Conservation (phyloP, 169 alveolate species). For the Theileria annulata region DNA sequence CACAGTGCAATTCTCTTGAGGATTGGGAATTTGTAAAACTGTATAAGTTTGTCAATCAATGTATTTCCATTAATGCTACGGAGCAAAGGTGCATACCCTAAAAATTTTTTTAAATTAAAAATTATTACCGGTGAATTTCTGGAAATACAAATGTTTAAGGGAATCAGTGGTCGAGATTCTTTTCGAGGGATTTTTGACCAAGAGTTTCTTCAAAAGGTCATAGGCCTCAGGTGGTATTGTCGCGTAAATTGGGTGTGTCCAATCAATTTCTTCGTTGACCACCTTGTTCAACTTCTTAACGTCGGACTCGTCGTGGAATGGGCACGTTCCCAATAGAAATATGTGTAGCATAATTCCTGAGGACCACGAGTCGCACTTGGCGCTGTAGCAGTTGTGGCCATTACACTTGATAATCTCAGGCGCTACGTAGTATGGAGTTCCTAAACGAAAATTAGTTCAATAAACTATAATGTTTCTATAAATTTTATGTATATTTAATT, state of each 20-base stretch:
- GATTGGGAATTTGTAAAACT: constrained; percentile 54
- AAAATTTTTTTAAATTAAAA: constrained; percentile 34
- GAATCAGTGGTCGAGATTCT: constrained; percentile 89
- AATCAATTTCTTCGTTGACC: constrained; percentile 70
- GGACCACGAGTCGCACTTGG: constrained; percentile 90
- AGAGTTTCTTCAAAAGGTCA: constrained; percentile 85
- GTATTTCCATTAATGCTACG: background rate
- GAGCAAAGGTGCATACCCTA: constrained; percentile 14
- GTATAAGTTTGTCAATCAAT: background rate
- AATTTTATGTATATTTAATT: no score
- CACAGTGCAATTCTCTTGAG: constrained; percentile 59
- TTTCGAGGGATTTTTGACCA: constrained; percentile 83
- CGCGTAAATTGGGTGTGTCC: constrained; percentile 46
- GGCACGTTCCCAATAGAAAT: constrained; percentile 84
- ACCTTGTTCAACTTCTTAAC: constrained; percentile 75
- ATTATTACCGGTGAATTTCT: constrained; percentile 45
- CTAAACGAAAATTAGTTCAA: background rate
- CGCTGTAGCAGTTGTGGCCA: constrained; percentile 71
- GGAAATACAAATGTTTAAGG: constrained; percentile 85
- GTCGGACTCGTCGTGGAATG: constrained; percentile 81
- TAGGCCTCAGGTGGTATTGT: constrained; percentile 87
- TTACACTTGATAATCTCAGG: constrained; percentile 78
- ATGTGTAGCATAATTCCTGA: constrained; percentile 83
- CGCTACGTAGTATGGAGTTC: constrained; percentile 81
- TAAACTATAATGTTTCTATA: background rate